Evolutionary conservation across 1,284 basidiomycete species (phyloP).

Genomic region (Ustilago vetiveriae): DNA sequence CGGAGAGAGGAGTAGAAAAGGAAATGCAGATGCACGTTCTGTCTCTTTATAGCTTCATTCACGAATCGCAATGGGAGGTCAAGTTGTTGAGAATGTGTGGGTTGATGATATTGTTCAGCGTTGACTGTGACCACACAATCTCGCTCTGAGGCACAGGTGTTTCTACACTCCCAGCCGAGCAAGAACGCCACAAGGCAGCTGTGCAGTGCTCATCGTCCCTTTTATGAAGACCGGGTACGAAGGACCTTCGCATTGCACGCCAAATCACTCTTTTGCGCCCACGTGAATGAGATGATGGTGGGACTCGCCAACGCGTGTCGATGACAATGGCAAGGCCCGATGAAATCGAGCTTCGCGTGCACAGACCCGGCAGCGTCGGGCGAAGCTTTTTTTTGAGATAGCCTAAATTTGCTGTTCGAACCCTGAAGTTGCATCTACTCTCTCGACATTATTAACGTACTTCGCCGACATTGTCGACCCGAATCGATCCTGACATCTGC

Average conservation of each 20-base stretch:
- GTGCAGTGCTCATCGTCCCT: too few species aligned
- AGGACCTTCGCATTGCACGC: too few species aligned
- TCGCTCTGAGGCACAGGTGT: too few species aligned
- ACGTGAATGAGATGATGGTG: constrained; percentile 5
- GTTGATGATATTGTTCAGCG: neutral
- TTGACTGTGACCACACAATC: too few species aligned
- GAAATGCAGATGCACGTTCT: too few species aligned
- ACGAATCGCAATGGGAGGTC: too few species aligned
- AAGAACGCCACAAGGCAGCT: too few species aligned
- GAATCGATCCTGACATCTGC: neutral
- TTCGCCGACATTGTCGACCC: neutral
- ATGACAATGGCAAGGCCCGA: neutral
- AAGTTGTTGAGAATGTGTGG: neutral
- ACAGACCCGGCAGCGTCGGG: constrained; percentile 2
- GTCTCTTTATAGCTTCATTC: too few species aligned
- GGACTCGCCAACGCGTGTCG: constrained; percentile 8
- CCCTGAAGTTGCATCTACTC: neutral
- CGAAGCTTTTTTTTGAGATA: neutral
- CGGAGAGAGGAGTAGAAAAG: neutral
- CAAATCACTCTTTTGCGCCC: too few species aligned
- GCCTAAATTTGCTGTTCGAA: neutral
- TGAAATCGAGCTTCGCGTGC: constrained; percentile 2
- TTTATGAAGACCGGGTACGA: too few species aligned
- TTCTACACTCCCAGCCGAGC: too few species aligned
- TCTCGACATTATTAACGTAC: neutral